phyloP scores from a whole-genome alignment of 2,329 filamentous ascomycete genomes.

The Penicillium sp. region DNA sequence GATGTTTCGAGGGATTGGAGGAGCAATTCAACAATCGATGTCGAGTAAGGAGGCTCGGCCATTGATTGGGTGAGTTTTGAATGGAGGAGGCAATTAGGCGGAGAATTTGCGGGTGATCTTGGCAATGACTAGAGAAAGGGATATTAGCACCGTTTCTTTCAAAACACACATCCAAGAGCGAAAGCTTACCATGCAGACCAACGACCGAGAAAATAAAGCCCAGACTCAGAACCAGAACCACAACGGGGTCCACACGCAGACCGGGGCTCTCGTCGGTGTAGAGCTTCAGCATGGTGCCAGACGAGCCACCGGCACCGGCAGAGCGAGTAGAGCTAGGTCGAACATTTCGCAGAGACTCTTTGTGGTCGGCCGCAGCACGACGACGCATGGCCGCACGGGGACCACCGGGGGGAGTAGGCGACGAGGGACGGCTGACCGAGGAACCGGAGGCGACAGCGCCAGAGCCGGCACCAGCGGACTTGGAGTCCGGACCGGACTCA shows the following conservation, averaged over 20 bases:
- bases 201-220: conserved; percentile 99
- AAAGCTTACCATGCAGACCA: conserved; percentile 79
- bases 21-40: conserved; percentile 4
- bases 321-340: conserved; percentile 87
- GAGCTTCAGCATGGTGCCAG: conserved; percentile 96
- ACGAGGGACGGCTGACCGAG: conserved; percentile 69
- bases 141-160: background rate
- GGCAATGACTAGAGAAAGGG: conserved; percentile 65
- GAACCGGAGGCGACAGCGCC: conserved; percentile 57
- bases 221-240: conserved; percentile 90
- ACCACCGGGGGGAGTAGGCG: conserved; percentile 83
- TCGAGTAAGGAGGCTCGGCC: background rate
- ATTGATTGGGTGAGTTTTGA: conserved; percentile 2
- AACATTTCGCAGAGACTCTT: conserved; percentile 92
- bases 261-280: conserved; percentile 99
- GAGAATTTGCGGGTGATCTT: conserved; percentile 88
- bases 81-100: conserved; percentile 37
- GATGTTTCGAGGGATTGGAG: conserved; percentile 8
- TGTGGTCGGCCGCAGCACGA: conserved; percentile 92
- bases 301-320: conserved; percentile 90
- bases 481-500: conserved; percentile 43
- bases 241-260: conserved; percentile 94
- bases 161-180: background rate
- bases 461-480: conserved; percentile 33
- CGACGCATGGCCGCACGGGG: conserved; percentile 92